Conservation (phyloP, 2,329 filamentous ascomycete genomes). For the Cladophialophora yegresii region DNA sequence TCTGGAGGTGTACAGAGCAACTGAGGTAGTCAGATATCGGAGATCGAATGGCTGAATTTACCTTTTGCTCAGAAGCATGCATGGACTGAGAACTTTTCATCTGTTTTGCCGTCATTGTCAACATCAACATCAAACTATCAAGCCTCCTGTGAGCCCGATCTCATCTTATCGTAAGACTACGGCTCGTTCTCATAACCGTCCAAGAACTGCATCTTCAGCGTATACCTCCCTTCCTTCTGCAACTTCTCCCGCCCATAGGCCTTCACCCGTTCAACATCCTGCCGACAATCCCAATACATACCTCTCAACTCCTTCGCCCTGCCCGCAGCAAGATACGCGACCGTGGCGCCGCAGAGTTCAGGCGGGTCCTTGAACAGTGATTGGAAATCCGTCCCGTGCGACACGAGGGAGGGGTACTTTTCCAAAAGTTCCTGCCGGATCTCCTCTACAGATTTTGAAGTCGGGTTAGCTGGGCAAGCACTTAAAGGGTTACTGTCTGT, state of each 20-base stretch:
- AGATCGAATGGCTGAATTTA: background rate
- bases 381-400: constrained; percentile 19
- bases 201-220: constrained; percentile 24
- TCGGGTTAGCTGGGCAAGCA: too few species aligned
- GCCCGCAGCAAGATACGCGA: constrained; percentile 24
- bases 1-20: background rate
- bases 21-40: background rate
- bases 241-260: constrained; percentile 22
- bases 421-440: constrained; percentile 14
- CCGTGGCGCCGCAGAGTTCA: constrained; percentile 27
- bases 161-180: constrained; percentile 1
- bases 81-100: background rate
- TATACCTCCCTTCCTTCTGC: constrained; percentile 17
- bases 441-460: constrained; percentile 8
- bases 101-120: too few species aligned
- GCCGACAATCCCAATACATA: constrained; percentile 28
- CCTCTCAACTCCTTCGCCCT: constrained; percentile 27
- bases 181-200: constrained; percentile 31
- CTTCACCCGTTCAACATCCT: constrained; percentile 23
- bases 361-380: constrained; percentile 28
- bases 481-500: too few species aligned
- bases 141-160: background rate
- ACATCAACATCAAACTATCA: too few species aligned
- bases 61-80: background rate
- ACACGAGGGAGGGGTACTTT: constrained; percentile 13